These are phyloP conservation scores for Triangularia verruculosa DNA, from an alignment of 2,329 filamentous ascomycete genomes.

Conservation along the genomic window DNA sequence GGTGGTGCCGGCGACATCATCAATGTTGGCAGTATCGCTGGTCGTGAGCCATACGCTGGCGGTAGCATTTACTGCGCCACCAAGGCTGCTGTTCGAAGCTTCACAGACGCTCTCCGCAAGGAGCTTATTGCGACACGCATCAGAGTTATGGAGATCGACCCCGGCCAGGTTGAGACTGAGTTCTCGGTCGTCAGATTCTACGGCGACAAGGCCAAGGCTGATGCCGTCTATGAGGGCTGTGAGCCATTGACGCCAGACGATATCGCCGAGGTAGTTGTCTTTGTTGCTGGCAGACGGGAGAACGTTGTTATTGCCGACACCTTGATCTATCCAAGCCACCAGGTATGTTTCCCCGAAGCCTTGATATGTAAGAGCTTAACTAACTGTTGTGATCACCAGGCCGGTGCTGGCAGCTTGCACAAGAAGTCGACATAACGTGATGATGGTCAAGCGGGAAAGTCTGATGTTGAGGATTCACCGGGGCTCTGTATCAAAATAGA, in stretches of 20 bases:
- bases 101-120: slow-evolving; percentile 77
- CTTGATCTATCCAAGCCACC: slow-evolving; percentile 83
- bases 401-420: slow-evolving; percentile 33
- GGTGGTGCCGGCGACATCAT: slow-evolving; percentile 89
- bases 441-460: neutral
- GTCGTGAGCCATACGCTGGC: slow-evolving; percentile 78
- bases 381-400: slow-evolving; percentile 25
- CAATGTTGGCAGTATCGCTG: slow-evolving; percentile 90
- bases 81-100: slow-evolving; percentile 82
- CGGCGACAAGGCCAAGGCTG: slow-evolving; percentile 84
- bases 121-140: slow-evolving; percentile 80
- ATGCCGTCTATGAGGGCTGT: slow-evolving; percentile 81
- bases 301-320: slow-evolving; percentile 91
- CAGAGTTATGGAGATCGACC: slow-evolving; percentile 83
- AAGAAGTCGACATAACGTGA: slow-evolving; percentile 25
- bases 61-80: slow-evolving; percentile 92
- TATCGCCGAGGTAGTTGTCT: slow-evolving; percentile 87
- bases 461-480: neutral
- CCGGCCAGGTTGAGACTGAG: slow-evolving; percentile 91
- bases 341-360: slow-evolving; percentile 53
- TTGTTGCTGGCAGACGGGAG: slow-evolving; percentile 76
- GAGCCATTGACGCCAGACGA: slow-evolving; percentile 87
- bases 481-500: neutral
- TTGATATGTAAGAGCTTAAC: neutral
- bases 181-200: slow-evolving; percentile 87